Evolutionary conservation across 2,329 filamentous ascomycete species (phyloP), one percentile per base, ranked within the genome.

Genomic region (Botrytis deweyae): DNA sequence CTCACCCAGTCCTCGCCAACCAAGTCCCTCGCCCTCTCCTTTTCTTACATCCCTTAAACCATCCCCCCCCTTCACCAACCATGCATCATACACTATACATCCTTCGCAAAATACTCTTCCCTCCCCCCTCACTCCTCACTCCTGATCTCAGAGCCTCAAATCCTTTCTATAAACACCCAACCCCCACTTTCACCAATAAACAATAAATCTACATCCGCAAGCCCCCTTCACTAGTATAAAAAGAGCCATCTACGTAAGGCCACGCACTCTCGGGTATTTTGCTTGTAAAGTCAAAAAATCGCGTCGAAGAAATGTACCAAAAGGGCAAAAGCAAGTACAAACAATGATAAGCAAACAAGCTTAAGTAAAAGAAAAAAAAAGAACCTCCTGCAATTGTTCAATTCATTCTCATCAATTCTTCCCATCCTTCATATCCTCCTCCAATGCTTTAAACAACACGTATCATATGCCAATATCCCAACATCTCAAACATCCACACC

Each of bases 181-280:
- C 29, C 44, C 61, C 29, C 29, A 14, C 36, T 25, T 14, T 36
- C 25, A 68, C 46, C 36, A 68, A 68, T 68, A 68, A 58, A 68
- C 36, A 68, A 68, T 68, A 68, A 68, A 42, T 22, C 16, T 22
- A 42, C 33, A 3, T 52, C 61, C 25, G 29, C 25, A 59, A 72
- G 22, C 33, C 38, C 38, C 29, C n/a, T 33, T 14, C 7, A 36
- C n/a, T 58, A 61, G 44, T n/a, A 44, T 44, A 61, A 68, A 44
- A 44, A 55, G 40, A 72, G 52, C 33, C 46, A 68, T 58, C 36
- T 68, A 33, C 66, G n/a, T 18, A 68, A 66, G 49, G 29, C 62
- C 49, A 72, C 46, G 63, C 70, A 61, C 20, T 61, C 29, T 59
- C 10, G 70, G 70, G 70, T 72, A 72, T 72, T 72, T 59, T 67